Base-by-base conservation (phyloP, 371 early-diverging fungal genomes). In the Parasitella parasitica region DNA sequence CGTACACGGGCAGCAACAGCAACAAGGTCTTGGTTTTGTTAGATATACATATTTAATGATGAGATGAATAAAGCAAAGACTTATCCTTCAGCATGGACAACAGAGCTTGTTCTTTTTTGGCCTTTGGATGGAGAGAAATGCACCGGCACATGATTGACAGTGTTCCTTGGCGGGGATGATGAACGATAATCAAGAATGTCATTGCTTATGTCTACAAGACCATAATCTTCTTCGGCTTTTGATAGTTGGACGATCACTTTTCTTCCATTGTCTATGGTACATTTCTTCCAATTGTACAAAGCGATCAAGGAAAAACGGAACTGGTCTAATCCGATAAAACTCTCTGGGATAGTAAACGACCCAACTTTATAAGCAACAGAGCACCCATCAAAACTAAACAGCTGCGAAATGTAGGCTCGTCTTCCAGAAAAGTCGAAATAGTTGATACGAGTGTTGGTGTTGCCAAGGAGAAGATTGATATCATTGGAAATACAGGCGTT, bases 391-490 rank as follows among this genome's bases (percentile, higher is more conserved):
- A 38, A 56, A 7, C 20, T 50, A 20, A 56, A 50, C 18, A 57
- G 34, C 15, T 52, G 53, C 8, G 24, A 34, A 16, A 53, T 43
- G 9, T 56, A 63, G 1, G 50, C 27, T n/a, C 38, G 16, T 63
- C 50, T 55, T 32, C 64, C 64, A 7, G 32, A 15, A 52, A 63
- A 63, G 43, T 57, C 35, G 8, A 57, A 57, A 30, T 52, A 52
- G 11, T 12, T 38, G 13, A 20, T 53, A 15, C 22, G 52, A 12
- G 53, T 53, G 41, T 41, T n/a, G 8, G 39, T 53, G 35, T 28
- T 60, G 41, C 54, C 12, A 0, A 60, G 35, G 0, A 60, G 22
- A 20, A 60, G 41, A 34, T 60, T 60, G 24, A 60, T 60, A n/a
- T 53, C 53, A 41, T 60, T 53, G n/a, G 11, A 15, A 43, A 61